A percentile compares a stretch with the other conserved stretches of the same genome.
Evolutionary conservation across 2,329 filamentous ascomycete genomes (phyloP).

Genomic region (Colletotrichum paranaense): DNA sequence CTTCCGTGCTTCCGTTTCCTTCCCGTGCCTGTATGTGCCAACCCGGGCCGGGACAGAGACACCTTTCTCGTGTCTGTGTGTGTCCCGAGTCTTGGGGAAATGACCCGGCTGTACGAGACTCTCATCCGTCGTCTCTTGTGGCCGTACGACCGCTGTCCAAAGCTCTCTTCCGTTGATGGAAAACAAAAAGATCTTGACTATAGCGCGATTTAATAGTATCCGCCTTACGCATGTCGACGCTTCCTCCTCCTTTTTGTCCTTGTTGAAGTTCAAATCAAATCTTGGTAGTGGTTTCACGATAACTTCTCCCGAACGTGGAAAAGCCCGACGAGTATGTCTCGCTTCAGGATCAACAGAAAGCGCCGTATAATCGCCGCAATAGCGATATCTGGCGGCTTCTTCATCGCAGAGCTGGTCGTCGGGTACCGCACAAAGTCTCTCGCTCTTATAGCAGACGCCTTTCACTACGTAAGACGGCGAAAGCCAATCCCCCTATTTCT

Average conservation of each 20-base stretch:
- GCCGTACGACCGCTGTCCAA: not conserved
- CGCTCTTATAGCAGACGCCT: conserved; percentile 80
- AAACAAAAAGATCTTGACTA: too few relatives aligned
- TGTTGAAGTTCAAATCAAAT: too few relatives aligned
- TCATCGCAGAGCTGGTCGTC: conserved; percentile 66
- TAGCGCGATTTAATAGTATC: too few relatives aligned
- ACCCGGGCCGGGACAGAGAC: not conserved
- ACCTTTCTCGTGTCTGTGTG: not conserved
- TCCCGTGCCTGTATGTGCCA: not conserved
- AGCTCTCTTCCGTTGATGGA: not conserved
- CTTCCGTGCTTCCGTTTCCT: not conserved
- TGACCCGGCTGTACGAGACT: not conserved
- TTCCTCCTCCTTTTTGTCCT: too few relatives aligned
- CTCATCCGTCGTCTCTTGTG: not conserved
- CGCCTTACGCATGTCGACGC: not conserved
- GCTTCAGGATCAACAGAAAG: conserved; percentile 48
- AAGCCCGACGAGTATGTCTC: conserved; percentile 28
- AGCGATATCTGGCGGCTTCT: conserved; percentile 61
- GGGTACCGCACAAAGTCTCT: conserved; percentile 79
- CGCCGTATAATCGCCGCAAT: conserved; percentile 61
- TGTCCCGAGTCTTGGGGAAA: not conserved
- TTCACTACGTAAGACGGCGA: conserved; percentile 74
- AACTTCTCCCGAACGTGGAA: too few relatives aligned
- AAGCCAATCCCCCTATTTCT: not conserved
- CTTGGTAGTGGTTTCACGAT: too few relatives aligned